These are phyloP conservation scores for Ophiosphaerella narmari DNA, from an alignment of 2,329 filamentous ascomycete species.

Conservation along the genomic window DNA sequence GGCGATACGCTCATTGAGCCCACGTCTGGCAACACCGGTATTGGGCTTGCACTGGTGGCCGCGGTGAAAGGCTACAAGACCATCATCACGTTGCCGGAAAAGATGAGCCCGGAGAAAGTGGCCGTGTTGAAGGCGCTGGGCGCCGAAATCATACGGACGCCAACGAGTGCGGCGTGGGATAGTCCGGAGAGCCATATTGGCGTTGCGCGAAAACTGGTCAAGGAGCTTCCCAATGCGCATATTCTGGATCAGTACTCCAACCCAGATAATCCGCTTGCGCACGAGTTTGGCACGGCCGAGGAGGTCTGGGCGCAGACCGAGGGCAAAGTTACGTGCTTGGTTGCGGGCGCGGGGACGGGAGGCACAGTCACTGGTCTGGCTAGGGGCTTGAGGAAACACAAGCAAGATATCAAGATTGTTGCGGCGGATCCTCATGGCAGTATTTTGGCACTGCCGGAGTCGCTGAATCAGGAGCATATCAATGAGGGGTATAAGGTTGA, in stretches of 20 bases:
- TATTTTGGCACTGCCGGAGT: constrained; percentile 80
- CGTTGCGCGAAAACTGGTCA: constrained; percentile 84
- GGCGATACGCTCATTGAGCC: constrained; percentile 97
- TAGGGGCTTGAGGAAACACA: constrained; percentile 85
- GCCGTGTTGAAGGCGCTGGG: constrained; percentile 90
- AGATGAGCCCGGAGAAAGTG: constrained; percentile 99
- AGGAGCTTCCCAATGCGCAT: constrained; percentile 95
- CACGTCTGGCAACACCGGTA: constrained; percentile 97
- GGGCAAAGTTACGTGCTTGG: constrained; percentile 78
- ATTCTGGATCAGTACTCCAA: constrained; percentile 98
- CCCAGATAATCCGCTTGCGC: constrained; percentile 85
- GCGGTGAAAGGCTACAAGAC: constrained; percentile 98
- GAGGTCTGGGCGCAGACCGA: constrained; percentile 93
- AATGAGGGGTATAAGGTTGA: constrained; percentile 96
- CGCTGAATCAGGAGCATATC: constrained; percentile 76
- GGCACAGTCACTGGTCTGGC: constrained; percentile 93
- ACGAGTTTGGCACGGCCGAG: constrained; percentile 92
- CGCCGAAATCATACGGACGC: constrained; percentile 96
- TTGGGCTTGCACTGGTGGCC: constrained; percentile 89
- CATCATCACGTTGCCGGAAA: constrained; percentile 97
- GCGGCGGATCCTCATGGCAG: constrained; percentile 92
- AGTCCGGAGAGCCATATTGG: constrained; percentile 96
- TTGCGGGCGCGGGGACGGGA: constrained; percentile 93
- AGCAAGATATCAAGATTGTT: constrained; percentile 80
- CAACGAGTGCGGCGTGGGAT: constrained; percentile 93